phyloP scores from a whole-genome alignment of 2,329 filamentous ascomycete species.

The Calonectria leucothoes region DNA sequence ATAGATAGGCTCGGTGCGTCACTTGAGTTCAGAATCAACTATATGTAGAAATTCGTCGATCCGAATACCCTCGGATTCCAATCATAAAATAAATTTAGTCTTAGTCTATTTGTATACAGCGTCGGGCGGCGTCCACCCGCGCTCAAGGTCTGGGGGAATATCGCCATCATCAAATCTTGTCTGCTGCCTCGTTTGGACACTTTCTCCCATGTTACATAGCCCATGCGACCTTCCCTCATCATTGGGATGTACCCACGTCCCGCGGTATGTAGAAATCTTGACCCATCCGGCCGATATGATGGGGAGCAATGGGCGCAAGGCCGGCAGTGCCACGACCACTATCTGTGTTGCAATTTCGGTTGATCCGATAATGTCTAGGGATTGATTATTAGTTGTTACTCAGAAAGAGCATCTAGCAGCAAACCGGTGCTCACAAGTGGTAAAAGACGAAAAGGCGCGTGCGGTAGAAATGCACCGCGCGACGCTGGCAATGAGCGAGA shows the following conservation, averaged over 20 bases:
- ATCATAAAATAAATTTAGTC: neutral
- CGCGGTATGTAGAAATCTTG: neutral
- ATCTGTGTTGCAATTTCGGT: neutral
- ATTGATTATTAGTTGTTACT: neutral
- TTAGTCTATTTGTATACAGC: neutral
- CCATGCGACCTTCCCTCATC: neutral
- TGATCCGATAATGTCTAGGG: neutral
- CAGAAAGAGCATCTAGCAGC: neutral
- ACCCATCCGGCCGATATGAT: neutral
- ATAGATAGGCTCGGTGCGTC: neutral
- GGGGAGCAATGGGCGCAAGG: neutral
- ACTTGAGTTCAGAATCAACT: neutral
- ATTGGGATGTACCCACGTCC: neutral
- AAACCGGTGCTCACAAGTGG: neutral
- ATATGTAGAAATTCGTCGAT: neutral
- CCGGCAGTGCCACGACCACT: neutral
- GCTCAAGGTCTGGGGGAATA: neutral
- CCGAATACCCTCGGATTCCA: neutral
- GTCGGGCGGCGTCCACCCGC: neutral
- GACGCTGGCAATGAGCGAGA: neutral
- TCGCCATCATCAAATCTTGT: neutral
- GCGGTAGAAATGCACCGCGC: neutral
- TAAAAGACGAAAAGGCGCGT: neutral
- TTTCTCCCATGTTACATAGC: neutral
- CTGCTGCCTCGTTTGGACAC: neutral